Evolutionary conservation across 2,329 filamentous ascomycete species (phyloP), one percentile per base, ranked within the genome.

Genomic region (Aspergillus nomiae): DNA sequence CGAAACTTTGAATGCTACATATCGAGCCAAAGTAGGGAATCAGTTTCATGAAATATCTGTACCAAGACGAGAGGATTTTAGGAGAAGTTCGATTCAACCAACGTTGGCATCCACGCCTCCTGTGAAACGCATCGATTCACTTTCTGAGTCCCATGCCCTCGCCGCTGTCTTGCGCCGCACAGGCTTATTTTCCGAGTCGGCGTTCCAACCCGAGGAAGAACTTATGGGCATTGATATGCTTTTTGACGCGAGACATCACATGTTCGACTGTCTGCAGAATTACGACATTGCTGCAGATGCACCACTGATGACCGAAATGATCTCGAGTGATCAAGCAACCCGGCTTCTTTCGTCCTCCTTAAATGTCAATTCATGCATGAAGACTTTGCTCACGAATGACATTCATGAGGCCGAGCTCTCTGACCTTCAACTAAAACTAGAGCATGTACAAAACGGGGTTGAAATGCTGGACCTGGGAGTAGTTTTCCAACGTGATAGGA

Each of bases 121-220:
- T 28, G 62, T 59, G 30, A 69, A 67, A 24, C 62, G 62, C 12
- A 51, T 51, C 50, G 41, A 57, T 7, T 51, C 65, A 4, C 46
- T 63, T 14, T 60, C 64, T 10, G 71, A 74, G 32, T 66, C 69
- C 26, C 72, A 72, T 26, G 66, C 65, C 46, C 61, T 78, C 3
- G 73, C 73, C 46, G 71, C 64, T 48, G 60, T 78, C 21, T 62
- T 78, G 59, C 75, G 77, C 51, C 76, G 76, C 24, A 62, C 76
- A 36, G 76, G 76, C 9, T 63, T 78, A 30, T 69, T 73, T 5
- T 62, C 69, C 5, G 70, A 74, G 55, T 71, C 70, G 7, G 64
- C 75, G 2, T 67, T 73, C 43, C 67, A 69, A 8, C 63, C 70
- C 1, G 68, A 71, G 32, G 66, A 62, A 59, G 64, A 63, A 12